Evolutionary conservation across 345 rosid genomes (phyloP).

Genomic region (Turnera subulata): DNA sequence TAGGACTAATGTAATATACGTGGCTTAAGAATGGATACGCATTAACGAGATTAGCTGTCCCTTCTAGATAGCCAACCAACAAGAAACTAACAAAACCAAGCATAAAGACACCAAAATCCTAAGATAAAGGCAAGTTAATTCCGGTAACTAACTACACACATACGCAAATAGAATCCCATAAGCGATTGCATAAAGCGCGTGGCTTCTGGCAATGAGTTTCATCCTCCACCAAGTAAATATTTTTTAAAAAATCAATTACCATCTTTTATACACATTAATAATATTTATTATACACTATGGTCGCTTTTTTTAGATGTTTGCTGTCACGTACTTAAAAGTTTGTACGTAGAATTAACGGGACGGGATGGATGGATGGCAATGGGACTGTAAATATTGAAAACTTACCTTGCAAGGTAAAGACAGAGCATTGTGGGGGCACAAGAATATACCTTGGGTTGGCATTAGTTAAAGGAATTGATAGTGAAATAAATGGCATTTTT

Average conservation of each 20-base stretch:
- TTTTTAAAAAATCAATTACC: too few species aligned
- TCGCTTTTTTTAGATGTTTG: too few species aligned
- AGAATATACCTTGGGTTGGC: too few species aligned
- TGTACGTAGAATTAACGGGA: too few species aligned
- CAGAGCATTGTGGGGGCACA: too few species aligned
- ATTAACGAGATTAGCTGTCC: constrained; percentile 10
- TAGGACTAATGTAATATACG: constrained; percentile 5
- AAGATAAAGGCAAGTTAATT: neutral
- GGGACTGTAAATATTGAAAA: too few species aligned
- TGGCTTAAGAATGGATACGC: constrained; percentile 11
- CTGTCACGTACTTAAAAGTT: too few species aligned
- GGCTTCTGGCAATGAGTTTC: neutral
- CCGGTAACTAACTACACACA: neutral
- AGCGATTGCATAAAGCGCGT: neutral
- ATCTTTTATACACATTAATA: too few species aligned
- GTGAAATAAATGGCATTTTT: neutral
- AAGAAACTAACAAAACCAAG: constrained; percentile 19
- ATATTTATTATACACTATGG: too few species aligned
- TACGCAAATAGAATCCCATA: neutral
- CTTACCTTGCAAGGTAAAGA: too few species aligned
- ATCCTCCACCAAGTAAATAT: neutral
- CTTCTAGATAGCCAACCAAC: constrained; percentile 26
- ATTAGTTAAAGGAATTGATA: neutral
- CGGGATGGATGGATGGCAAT: too few species aligned
- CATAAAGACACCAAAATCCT: neutral